phyloP scores from a whole-genome alignment of 257 asterid species.

The Rhazya stricta region DNA sequence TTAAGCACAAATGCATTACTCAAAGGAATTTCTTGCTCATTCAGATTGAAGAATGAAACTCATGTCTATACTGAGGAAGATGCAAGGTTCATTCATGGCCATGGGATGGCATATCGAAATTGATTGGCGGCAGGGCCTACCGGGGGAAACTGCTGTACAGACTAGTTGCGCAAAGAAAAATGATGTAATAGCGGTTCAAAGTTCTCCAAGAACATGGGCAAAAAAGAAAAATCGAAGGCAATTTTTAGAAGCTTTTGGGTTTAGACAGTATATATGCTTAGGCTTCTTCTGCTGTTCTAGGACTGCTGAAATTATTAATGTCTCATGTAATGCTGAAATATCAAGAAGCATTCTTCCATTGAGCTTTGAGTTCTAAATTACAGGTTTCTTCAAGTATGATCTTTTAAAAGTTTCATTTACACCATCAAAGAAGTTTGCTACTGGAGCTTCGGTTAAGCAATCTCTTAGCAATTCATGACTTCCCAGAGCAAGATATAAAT shows the following conservation, averaged over 20 bases:
- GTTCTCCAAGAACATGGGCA: background rate
- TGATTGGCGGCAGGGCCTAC: constrained; percentile 25
- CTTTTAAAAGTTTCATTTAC: background rate
- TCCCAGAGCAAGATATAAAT: background rate
- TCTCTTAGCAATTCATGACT: background rate
- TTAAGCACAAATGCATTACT: background rate
- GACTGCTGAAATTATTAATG: constrained; percentile 13
- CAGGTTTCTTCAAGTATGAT: background rate
- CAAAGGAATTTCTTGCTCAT: background rate
- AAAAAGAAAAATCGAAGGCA: background rate
- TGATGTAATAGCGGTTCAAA: constrained; percentile 2
- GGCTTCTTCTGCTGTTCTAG: constrained; percentile 29
- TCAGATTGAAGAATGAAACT: constrained; percentile 78
- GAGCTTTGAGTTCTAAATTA: constrained; percentile 9
- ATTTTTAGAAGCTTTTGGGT: constrained; percentile 31
- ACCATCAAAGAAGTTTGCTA: too few species aligned
- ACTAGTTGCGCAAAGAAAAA: constrained; percentile 9
- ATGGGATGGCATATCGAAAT: constrained; percentile 65
- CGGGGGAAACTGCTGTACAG: constrained; percentile 28
- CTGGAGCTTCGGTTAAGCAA: background rate
- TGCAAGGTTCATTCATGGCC: constrained; percentile 95
- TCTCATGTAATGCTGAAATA: constrained; percentile 34
- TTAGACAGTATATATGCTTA: constrained; percentile 19
- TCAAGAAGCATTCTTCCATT: constrained; percentile 30
- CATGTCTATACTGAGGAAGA: constrained; percentile 91